Evolutionary conservation across 75 land plant genomes (phyloP).

Genomic region (Pseudotsuga menziesii): DNA sequence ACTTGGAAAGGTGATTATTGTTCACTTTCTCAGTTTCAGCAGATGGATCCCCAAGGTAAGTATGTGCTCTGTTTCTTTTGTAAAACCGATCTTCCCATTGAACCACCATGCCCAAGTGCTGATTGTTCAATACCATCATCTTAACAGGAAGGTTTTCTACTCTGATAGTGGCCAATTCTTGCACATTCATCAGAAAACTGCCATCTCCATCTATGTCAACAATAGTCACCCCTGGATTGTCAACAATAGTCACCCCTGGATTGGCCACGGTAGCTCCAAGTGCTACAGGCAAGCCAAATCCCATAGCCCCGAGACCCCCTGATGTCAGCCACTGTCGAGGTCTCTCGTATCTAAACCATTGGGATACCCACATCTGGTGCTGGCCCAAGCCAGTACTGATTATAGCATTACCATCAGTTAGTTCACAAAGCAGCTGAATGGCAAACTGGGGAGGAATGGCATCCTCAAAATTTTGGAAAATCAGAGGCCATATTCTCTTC

Average conservation of each 20-base stretch:
- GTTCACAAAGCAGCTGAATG: constrained; percentile 68
- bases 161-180: constrained; percentile 73
- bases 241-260: too few species aligned
- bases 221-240: constrained; percentile 62
- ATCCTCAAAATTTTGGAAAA: constrained; percentile 60
- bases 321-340: constrained; percentile 87
- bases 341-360: constrained; percentile 65
- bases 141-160: constrained; percentile 85
- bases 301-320: constrained; percentile 91
- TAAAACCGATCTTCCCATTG: constrained; percentile 52
- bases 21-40: constrained; percentile 55
- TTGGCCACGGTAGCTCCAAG: constrained; percentile 82
- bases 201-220: constrained; percentile 96
- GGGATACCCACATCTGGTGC: constrained; percentile 98
- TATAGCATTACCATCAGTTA: constrained; percentile 70
- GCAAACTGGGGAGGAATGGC: constrained; percentile 83
- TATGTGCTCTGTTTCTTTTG: constrained; percentile 73
- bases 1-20: too few species aligned
- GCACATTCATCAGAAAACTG: constrained; percentile 87
- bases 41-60: constrained; percentile 83
- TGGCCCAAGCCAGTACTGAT: constrained; percentile 87
- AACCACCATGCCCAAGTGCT: constrained; percentile 47
- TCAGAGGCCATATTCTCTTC: constrained; percentile 61
- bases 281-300: constrained; percentile 92
- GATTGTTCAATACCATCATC: constrained; percentile 69